A percentile compares a stretch with the other conserved stretches of the same genome.
Evolutionary conservation across 345 rosid genomes (phyloP).

Genomic region (Noccaea caerulescens): DNA sequence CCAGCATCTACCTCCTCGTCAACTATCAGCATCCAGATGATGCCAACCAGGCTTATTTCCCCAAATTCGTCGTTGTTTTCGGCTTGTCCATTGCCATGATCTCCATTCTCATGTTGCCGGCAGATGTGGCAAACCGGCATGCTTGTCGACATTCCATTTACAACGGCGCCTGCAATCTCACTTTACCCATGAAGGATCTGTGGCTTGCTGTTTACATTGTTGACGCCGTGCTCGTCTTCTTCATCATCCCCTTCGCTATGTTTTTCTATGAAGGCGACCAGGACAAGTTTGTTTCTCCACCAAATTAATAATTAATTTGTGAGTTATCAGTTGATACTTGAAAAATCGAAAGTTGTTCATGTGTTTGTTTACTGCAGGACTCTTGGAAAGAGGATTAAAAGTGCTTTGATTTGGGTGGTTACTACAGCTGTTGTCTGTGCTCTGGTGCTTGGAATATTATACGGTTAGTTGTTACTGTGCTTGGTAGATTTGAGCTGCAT

Average conservation of each 20-base stretch:
- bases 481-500: neutral
- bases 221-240: slow-evolving; percentile 93
- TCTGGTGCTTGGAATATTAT: slow-evolving; percentile 85
- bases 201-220: slow-evolving; percentile 88
- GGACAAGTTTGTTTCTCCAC: slow-evolving; percentile 73
- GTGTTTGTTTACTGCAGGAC: slow-evolving; percentile 54
- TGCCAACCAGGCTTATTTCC: slow-evolving; percentile 95
- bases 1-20: slow-evolving; percentile 92
- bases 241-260: slow-evolving; percentile 96
- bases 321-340: neutral
- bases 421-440: slow-evolving; percentile 80
- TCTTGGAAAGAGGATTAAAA: slow-evolving; percentile 79
- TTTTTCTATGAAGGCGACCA: slow-evolving; percentile 98
- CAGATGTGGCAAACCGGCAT: slow-evolving; percentile 95
- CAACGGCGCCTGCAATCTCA: slow-evolving; percentile 90
- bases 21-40: slow-evolving; percentile 99
- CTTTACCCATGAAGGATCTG: slow-evolving; percentile 97
- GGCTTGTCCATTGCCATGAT: slow-evolving; percentile 86
- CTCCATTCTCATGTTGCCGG: slow-evolving; percentile 94
- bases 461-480: slow-evolving; percentile 57
- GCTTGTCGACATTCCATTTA: slow-evolving; percentile 91
- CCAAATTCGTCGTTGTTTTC: slow-evolving; percentile 90
- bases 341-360: neutral
- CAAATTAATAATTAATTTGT: slow-evolving; percentile 10
- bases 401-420: slow-evolving; percentile 83